Evolutionary conservation across 2,329 filamentous ascomycete genomes (phyloP).

Genomic region (Aquanectria penicillioides): DNA sequence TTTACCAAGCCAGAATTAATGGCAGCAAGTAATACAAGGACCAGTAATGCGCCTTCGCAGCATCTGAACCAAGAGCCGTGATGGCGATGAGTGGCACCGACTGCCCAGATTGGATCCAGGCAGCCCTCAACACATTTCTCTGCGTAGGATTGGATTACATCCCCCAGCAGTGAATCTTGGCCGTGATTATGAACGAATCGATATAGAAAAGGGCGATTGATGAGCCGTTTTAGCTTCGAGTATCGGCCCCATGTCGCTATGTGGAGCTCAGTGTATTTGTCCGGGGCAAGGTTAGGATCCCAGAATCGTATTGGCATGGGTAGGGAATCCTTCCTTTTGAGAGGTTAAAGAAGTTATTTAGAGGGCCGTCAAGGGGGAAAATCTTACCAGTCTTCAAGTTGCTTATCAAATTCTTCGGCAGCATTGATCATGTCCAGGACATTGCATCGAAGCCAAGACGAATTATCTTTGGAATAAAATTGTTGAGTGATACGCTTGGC

Average conservation of each 20-base stretch:
- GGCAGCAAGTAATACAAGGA: background rate
- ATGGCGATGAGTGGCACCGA: constrained; percentile 3
- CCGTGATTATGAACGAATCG: constrained; percentile 1
- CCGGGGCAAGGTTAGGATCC: background rate
- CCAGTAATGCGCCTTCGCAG: background rate
- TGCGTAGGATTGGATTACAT: background rate
- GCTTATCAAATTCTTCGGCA: constrained; percentile 8
- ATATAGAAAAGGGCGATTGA: constrained; percentile 13
- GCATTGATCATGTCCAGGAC: constrained; percentile 12
- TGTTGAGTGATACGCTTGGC: constrained; percentile 15
- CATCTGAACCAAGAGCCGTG: constrained; percentile 13
- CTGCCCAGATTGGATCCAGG: background rate
- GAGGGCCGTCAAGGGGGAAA: too few relatives aligned
- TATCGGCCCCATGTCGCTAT: constrained; percentile 14
- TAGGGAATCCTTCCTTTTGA: constrained; percentile 2
- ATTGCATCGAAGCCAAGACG: constrained; percentile 9
- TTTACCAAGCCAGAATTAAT: constrained; percentile 8
- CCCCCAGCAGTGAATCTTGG: background rate
- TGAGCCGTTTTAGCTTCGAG: background rate
- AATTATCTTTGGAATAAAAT: constrained; percentile 14
- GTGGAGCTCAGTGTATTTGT: constrained; percentile 14
- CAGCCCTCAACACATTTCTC: constrained; percentile 8
- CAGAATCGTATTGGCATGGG: constrained; percentile 10
- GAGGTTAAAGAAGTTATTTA: too few relatives aligned
- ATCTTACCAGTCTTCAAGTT: constrained; percentile 12